phyloP scores from a whole-genome alignment of 1,284 basidiomycete genomes.

The Rhodotorula mucilaginosa region DNA sequence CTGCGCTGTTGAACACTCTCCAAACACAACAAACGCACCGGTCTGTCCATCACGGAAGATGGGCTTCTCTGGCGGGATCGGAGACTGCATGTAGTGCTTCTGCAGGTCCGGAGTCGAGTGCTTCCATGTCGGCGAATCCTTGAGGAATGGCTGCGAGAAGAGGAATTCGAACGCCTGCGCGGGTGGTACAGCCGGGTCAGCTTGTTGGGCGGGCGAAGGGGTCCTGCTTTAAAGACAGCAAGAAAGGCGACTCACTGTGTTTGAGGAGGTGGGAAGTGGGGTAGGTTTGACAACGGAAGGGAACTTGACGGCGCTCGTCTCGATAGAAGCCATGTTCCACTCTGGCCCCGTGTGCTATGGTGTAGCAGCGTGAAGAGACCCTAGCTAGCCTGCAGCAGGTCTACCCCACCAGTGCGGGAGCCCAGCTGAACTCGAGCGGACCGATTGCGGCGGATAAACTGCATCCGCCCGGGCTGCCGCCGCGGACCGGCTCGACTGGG shows the following conservation, averaged over 20 bases:
- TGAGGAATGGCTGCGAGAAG: slow-evolving; percentile 38
- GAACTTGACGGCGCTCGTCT: slow-evolving; percentile 18
- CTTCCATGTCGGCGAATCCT: slow-evolving; percentile 25
- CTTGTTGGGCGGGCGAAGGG: too few species aligned
- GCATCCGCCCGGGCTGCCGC: too few species aligned
- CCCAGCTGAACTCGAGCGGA: too few species aligned
- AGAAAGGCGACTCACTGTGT: slow-evolving; percentile 14
- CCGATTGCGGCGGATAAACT: too few species aligned
- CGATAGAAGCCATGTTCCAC: slow-evolving; percentile 17
- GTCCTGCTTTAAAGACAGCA: too few species aligned
- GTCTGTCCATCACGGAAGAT: slow-evolving; percentile 36
- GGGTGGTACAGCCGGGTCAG: background rate
- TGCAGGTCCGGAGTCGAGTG: slow-evolving; percentile 26
- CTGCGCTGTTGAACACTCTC: too few species aligned
- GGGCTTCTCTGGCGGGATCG: slow-evolving; percentile 32
- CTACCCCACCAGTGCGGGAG: too few species aligned
- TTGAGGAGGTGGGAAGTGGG: slow-evolving; percentile 20
- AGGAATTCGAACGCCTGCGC: slow-evolving; percentile 36
- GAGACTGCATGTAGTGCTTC: slow-evolving; percentile 9
- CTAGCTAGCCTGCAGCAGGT: too few species aligned
- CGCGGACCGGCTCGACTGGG: too few species aligned
- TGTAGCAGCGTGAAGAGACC: too few species aligned
- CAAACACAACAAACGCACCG: background rate
- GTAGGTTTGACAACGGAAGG: slow-evolving; percentile 8
- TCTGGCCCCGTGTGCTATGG: background rate